Conservation (phyloP, 129 eudicot genomes). For the Helianthus annuus region DNA sequence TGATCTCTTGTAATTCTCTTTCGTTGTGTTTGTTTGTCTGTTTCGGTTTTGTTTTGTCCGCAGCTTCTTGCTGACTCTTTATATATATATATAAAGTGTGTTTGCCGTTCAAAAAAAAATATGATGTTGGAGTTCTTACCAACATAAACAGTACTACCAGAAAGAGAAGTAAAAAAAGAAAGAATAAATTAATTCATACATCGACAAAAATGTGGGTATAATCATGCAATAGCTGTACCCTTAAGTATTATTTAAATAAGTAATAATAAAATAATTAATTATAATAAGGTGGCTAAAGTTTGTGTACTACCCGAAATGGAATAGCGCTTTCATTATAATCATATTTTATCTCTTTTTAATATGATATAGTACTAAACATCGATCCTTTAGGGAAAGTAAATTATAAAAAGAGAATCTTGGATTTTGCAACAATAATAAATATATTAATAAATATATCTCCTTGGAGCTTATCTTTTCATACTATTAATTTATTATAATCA, state of each 20-base stretch:
- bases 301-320: slow-evolving; percentile 15
- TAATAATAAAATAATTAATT: slow-evolving; percentile 2
- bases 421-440: slow-evolving; percentile 1
- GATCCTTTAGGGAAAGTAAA: slow-evolving; percentile 12
- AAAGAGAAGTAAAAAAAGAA: slow-evolving; percentile 5
- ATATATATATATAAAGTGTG: no score
- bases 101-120: no score
- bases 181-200: not conserved
- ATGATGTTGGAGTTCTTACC: slow-evolving; percentile 34
- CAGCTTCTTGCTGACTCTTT: no score
- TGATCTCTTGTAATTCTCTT: no score
- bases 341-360: slow-evolving; percentile 2
- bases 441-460: not conserved
- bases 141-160: slow-evolving; percentile 23
- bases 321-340: slow-evolving; percentile 1
- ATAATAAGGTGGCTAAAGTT: slow-evolving; percentile 15
- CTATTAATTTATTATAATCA: not conserved
- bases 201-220: slow-evolving; percentile 35
- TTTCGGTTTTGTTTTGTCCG: no score
- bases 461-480: slow-evolving; percentile 1
- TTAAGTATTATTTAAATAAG: not conserved
- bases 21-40: no score
- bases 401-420: not conserved
- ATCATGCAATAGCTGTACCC: slow-evolving; percentile 29
- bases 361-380: slow-evolving; percentile 9